Evolutionary conservation across 805 yeast species (phyloP).

Genomic region (Schwanniomyces polymorphus): DNA sequence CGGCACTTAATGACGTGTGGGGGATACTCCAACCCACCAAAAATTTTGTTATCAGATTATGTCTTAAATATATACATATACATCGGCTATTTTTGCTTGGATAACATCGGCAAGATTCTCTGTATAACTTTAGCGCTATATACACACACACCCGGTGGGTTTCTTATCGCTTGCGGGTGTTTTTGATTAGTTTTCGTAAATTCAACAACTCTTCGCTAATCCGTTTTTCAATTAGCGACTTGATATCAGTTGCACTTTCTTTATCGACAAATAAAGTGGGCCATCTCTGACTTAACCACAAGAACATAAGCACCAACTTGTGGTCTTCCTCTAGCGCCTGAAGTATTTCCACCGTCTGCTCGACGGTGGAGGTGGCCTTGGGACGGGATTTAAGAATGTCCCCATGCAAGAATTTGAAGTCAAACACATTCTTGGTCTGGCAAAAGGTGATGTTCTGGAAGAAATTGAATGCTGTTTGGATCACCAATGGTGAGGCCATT

Average conservation of each 20-base stretch:
- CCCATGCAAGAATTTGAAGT: constrained; percentile 39
- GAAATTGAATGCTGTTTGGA: constrained; percentile 43
- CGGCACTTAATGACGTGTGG: not conserved
- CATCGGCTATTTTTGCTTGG: not conserved
- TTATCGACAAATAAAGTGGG: constrained; percentile 78
- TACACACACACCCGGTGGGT: not conserved
- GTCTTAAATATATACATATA: not conserved
- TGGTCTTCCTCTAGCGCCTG: constrained; percentile 62
- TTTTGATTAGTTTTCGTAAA: constrained; percentile 20
- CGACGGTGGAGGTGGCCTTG: constrained; percentile 14
- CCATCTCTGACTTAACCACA: constrained; percentile 88
- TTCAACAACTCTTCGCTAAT: constrained; percentile 49
- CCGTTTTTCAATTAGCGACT: constrained; percentile 64
- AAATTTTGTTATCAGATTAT: too few relatives aligned
- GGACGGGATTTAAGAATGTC: constrained; percentile 21
- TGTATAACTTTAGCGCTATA: not conserved
- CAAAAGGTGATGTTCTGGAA: constrained; percentile 57
- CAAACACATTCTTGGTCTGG: constrained; percentile 54
- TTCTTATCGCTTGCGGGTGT: not conserved
- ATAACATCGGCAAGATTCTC: not conserved
- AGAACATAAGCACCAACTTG: constrained; percentile 61
- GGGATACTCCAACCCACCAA: not conserved
- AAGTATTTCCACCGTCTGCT: constrained; percentile 19
- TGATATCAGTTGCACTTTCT: constrained; percentile 70
- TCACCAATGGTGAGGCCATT: constrained; percentile 32